Percentiles rank a stretch among this genome's conserved stretches.
phyloP scores from a whole-genome alignment of 2,329 filamentous ascomycete species.

The Monilinia fructicola region DNA sequence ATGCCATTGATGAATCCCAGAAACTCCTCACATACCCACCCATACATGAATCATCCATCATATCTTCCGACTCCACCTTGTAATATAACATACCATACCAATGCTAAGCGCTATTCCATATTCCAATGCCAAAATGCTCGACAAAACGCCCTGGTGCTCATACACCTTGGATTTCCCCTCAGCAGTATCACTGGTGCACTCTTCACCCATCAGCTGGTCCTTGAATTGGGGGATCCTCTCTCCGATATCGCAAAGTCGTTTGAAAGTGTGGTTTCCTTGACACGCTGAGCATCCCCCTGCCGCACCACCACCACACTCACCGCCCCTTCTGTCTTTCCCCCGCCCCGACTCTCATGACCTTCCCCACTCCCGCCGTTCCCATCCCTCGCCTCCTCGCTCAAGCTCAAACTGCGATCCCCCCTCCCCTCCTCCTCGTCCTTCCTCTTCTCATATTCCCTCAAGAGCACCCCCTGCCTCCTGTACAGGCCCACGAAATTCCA shows the following conservation, averaged over 20 bases:
- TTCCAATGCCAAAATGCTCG: slow-evolving; percentile 12
- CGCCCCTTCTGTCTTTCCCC: neutral
- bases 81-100: neutral
- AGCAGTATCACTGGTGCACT: neutral
- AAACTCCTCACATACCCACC: neutral
- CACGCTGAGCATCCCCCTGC: neutral
- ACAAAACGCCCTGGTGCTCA: neutral
- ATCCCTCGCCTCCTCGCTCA: neutral
- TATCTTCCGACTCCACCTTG: neutral
- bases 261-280: neutral
- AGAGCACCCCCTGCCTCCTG: neutral
- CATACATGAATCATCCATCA: neutral
- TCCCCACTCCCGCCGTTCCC: no score
- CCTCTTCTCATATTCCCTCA: slow-evolving; percentile 3
- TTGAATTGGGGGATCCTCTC: neutral
- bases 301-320: neutral
- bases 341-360: neutral
- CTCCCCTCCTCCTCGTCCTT: neutral
- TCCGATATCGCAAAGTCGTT: neutral
- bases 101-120: neutral
- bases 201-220: neutral
- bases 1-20: slow-evolving; percentile 9
- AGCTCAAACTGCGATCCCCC: neutral
- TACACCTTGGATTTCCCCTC: no score
- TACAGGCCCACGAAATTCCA: slow-evolving; percentile 40